Evolutionary conservation across 2,329 filamentous ascomycete species (phyloP).

Genomic region (Apiospora pterosperma): DNA sequence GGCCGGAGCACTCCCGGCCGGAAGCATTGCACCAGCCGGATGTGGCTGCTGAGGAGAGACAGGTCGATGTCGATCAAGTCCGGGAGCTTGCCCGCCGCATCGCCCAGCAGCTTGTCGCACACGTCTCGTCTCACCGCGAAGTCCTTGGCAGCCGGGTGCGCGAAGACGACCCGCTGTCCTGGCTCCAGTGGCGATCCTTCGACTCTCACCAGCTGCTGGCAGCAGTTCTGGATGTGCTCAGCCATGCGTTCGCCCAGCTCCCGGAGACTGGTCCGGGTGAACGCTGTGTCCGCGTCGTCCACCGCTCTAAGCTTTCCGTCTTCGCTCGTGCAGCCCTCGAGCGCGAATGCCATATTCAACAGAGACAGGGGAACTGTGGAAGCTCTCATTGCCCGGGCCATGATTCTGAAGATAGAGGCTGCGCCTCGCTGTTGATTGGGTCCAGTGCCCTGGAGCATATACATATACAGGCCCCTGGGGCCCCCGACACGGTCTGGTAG

Average conservation of each 20-base stretch:
- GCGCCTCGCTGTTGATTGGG: constrained; percentile 22
- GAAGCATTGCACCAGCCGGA: background rate
- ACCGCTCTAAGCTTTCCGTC: background rate
- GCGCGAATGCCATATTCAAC: background rate
- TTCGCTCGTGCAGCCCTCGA: background rate
- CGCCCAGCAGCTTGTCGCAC: background rate
- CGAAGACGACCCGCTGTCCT: background rate
- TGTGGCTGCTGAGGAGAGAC: background rate
- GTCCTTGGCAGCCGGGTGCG: background rate
- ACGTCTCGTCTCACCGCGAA: background rate
- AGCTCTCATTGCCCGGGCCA: constrained; percentile 19
- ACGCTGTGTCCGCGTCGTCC: background rate
- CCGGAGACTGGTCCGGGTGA: background rate
- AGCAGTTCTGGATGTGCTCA: background rate
- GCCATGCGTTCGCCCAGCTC: background rate
- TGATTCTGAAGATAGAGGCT: constrained; percentile 25
- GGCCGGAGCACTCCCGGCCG: background rate
- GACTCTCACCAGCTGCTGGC: background rate
- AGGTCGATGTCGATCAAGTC: background rate
- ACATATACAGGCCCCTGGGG: constrained; percentile 28
- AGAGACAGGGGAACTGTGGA: background rate
- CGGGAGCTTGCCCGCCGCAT: background rate
- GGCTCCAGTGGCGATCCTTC: background rate
- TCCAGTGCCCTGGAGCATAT: constrained; percentile 26
- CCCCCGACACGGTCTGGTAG: constrained; percentile 26